Percentiles rank a stretch among this genome's conserved stretches.
These are phyloP conservation scores for Erysiphe pulchra DNA, from an alignment of 2,329 filamentous ascomycete species.

Conservation along the genomic window DNA sequence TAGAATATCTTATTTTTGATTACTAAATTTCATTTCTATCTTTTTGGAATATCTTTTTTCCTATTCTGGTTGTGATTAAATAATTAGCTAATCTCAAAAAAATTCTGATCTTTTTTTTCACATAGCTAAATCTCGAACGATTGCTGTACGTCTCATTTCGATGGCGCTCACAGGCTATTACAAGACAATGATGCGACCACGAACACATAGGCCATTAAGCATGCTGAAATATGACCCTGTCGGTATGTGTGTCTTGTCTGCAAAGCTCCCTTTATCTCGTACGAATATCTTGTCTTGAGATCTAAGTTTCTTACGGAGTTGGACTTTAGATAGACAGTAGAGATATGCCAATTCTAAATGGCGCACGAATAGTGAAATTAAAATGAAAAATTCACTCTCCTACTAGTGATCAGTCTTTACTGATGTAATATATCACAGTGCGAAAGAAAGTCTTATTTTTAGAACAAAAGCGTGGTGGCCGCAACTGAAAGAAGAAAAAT, in stretches of 20 bases:
- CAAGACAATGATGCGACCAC: slow-evolving; percentile 67
- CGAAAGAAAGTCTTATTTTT: slow-evolving; percentile 90
- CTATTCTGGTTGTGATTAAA: no score
- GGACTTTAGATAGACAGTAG: no score
- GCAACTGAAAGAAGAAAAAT: slow-evolving; percentile 13
- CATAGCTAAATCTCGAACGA: slow-evolving; percentile 53
- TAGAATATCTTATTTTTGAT: no score
- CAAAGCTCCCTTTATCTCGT: no score
- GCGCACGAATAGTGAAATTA: not conserved
- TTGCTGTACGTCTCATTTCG: slow-evolving; percentile 80
- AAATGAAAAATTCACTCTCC: no score
- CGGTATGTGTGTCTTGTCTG: slow-evolving; percentile 22
- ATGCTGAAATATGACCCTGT: slow-evolving; percentile 99
- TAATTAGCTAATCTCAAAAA: no score
- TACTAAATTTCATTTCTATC: no score
- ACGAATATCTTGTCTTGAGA: no score
- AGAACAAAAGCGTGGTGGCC: slow-evolving; percentile 62
- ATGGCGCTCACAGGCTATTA: slow-evolving; percentile 99
- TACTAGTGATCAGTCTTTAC: not conserved
- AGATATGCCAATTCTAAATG: no score
- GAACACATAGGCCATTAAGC: slow-evolving; percentile 60
- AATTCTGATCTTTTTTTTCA: no score
- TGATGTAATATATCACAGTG: slow-evolving; percentile 24
- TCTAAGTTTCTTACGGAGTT: no score
- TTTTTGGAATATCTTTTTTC: no score